phyloP scores from a whole-genome alignment of 495 filamentous ascomycete species.

The Apodospora peruviana region DNA sequence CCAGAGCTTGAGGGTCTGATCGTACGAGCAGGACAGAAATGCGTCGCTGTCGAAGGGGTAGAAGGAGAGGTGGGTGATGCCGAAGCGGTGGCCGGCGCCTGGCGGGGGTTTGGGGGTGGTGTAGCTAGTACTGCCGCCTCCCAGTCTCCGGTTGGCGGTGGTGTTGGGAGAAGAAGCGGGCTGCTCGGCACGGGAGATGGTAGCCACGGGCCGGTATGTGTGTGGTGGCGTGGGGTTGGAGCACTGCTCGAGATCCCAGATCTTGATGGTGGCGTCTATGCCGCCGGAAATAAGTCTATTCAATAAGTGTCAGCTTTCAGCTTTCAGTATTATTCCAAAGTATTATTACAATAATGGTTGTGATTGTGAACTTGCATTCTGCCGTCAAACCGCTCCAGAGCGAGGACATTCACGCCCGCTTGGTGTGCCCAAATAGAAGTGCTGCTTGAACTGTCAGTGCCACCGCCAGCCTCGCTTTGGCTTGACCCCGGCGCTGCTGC shows the following conservation, averaged over 20 bases:
- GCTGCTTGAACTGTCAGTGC: too few relatives aligned
- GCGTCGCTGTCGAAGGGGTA: constrained; percentile 79
- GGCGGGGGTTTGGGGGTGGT: background rate
- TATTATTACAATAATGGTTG: too few relatives aligned
- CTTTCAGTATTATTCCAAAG: background rate
- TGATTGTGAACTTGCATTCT: constrained; percentile 66
- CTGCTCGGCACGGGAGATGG: constrained; percentile 19
- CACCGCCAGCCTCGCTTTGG: too few relatives aligned
- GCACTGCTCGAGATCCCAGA: constrained; percentile 74
- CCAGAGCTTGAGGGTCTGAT: constrained; percentile 77
- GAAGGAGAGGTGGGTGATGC: constrained; percentile 79
- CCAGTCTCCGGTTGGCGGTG: background rate
- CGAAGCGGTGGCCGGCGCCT: constrained; percentile 58
- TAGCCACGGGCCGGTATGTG: constrained; percentile 45
- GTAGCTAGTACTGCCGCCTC: background rate
- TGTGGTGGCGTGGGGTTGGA: constrained; percentile 29
- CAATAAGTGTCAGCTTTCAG: background rate
- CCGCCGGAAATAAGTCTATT: constrained; percentile 75
- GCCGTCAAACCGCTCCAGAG: constrained; percentile 71
- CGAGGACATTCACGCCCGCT: constrained; percentile 68
- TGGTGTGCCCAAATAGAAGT: constrained; percentile 54
- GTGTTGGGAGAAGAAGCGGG: background rate
- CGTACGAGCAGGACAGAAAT: constrained; percentile 79
- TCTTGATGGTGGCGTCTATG: constrained; percentile 66
- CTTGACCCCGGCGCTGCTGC: constrained; percentile 1